Evolutionary conservation across 441 rosid species (phyloP), one percentile per base, ranked within the genome.

Genomic region (Populus tomentosa): DNA sequence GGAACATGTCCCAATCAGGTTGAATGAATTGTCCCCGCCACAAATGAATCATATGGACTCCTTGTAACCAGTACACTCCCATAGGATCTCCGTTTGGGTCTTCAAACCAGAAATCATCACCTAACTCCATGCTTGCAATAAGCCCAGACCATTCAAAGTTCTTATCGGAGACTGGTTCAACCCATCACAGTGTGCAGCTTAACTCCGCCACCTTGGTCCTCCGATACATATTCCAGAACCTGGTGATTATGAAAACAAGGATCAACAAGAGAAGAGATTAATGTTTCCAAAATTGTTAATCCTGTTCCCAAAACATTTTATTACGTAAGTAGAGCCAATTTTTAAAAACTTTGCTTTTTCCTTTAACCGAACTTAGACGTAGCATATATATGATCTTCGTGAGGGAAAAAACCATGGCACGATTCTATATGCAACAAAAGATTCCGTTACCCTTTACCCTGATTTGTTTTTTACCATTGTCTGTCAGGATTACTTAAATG

Each of bases 151-250:
- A 74, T 9, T 14, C 40, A 42, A 79, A 79, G 53, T 74, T 61
- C 59, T 74, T 74, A 36, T 32, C 18, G 74, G 36, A 62, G 61
- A 74, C 23, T 61, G 38, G 26, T 5, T 69, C 30, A 74, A 32
- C 26, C 64, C 78, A 7, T 69, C 67, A 23, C 62, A 74, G 24
- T 59, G 62, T 21, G 77, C 77, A 74, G 74, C 70, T 32, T 70
- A 23, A 79, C 74, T 3, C 56, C 24, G n/a, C 81, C 81, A 10
- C 74, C 78, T 61, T n/a, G 42, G 10, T 79, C 81, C 71, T 79
- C 75, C 0, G 71, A 74, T 5, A 69, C 70, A 53, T 23, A 18
- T 50, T 72, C 80, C 65, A 70, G 46, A 20, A 30, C 36, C 75
- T 42, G 42, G 11, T 61, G n/a, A 71, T 3, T 16, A 36, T 36